These are phyloP conservation scores for Pestalotiopsis sp. DNA, from an alignment of 2,329 filamentous ascomycete species.

Conservation along the genomic window DNA sequence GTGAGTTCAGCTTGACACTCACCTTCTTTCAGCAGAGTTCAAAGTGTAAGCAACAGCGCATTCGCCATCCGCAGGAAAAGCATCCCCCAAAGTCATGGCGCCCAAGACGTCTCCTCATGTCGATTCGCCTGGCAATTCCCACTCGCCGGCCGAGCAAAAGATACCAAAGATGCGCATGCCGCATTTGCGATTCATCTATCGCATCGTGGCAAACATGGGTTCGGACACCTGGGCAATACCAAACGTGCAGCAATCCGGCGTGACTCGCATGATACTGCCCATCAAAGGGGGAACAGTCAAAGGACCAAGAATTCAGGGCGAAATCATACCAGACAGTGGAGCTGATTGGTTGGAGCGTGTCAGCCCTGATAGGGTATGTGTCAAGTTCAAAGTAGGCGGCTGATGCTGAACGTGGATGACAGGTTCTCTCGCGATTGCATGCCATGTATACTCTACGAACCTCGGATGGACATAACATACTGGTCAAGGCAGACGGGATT, in stretches of 20 bases:
- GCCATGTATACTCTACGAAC: constrained; percentile 25
- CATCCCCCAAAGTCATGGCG: background rate
- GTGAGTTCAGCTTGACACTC: no score
- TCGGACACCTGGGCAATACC: constrained; percentile 17
- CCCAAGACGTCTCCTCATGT: background rate
- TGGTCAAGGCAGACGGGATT: constrained; percentile 22
- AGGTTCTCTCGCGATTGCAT: constrained; percentile 18
- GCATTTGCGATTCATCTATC: constrained; percentile 25
- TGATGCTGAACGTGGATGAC: no score
- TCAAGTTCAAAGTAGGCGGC: background rate
- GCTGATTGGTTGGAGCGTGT: constrained; percentile 24
- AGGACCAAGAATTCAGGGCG: constrained; percentile 21
- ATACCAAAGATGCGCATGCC: constrained; percentile 22
- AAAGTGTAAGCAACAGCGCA: background rate
- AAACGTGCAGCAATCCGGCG: constrained; percentile 19
- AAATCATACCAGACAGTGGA: constrained; percentile 25
- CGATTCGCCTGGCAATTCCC: constrained; percentile 17
- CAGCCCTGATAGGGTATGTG: constrained; percentile 16
- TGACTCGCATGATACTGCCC: constrained; percentile 23
- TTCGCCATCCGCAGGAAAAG: no score
- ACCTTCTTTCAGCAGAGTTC: no score
- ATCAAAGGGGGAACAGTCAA: constrained; percentile 21
- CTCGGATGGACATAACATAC: constrained; percentile 21
- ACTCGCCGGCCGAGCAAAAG: constrained; percentile 1
- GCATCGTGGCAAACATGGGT: constrained; percentile 25